Base-by-base conservation (phyloP, 2,329 filamentous ascomycete genomes). In the Epichloe festucae region DNA sequence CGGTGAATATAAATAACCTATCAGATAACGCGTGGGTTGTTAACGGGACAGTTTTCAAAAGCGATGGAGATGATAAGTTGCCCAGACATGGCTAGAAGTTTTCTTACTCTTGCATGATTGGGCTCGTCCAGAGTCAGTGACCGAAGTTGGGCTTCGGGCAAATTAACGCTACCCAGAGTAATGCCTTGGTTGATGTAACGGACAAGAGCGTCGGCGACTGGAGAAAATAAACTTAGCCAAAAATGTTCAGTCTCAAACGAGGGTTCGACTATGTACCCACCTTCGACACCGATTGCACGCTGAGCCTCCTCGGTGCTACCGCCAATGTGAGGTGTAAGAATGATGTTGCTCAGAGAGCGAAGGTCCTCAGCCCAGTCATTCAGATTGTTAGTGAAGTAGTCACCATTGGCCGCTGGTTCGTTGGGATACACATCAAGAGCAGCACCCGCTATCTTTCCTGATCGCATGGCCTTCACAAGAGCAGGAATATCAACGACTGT, bases 251-350 rank as follows among this genome's bases (percentile, higher is more conserved):
- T 43, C 17, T 57, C 17, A 35, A 17, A 12, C 11, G n/a, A n/a
- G 40, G 7, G 10, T 21, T 44, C 17, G 39, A 35, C 65, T 52
- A 23, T 34, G 36, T n/a, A 17, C 42, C 36, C 68, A 78, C 78
- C 78, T 75, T 98, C 93, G 43, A 94, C 78, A 60, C 93, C 93
- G 65, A 98, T 98, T 15, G 93, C 91, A 53, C 87, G 84, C 72
- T 98, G 93, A 5, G 93, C 93, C 71, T 98, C 93, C 70, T 98
- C 93, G 0, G 93, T 98, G 69, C 89, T 95, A 52, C 93, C 93
- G 60, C 93, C 93, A 63, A 98, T 97, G 68, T 98, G 93, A 21
- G 93, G 93, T 1, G 91, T 95, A 48, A 98, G 76, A 59, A 98
- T 95, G 59, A 98, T 75, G 72, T 98, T 98, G 71, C 84, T 93